Evolutionary conservation across 1,139 yeast species (phyloP), one percentile per base, ranked within the genome.

Genomic region (Scheffersomyces segobiensis): DNA sequence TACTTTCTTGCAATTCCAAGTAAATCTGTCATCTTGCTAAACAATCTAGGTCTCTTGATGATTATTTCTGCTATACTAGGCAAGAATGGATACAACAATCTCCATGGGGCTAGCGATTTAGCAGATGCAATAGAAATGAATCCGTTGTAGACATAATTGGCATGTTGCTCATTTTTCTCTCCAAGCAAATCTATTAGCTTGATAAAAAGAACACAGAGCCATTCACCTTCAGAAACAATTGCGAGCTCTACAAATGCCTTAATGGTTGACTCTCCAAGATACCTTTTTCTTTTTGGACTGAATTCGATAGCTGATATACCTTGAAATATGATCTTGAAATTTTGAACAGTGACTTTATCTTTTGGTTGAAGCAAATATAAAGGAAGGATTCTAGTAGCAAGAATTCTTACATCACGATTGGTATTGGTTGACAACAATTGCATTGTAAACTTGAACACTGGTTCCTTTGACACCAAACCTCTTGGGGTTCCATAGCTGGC

Each of bases 41-140:
- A 78, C 57, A 90, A 76, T n/a, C 79, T 75, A 0, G 87, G 85
- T 55, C 84, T 85, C 61, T 86, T 86, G 1, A 91, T 87, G 18
- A 91, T 79, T 53, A 84, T 81, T 56, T 87, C 83, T 50, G 95
- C 84, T n/a, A 93, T 78, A 55, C 89, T 83, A 1, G 96, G 91
- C 67, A 95, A 81, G 63, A 86, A 90, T 0, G 97, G 97, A 3
- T 92, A 84, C 47, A 93, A 75, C 19, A 95, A 72, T 67, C 89
- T 91, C 76, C 88, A 87, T 0, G 92, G 87, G 1, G 90, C 82
- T 42, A 84, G 69, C 1, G 75, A 69, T 59, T 79, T 78, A 1
- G 79, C 72, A 20, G 73, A 70, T 0, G 88, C 81, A 14, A 87
- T 79, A 24, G 78, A 72, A 21, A 82, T 71, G 21, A 90, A 71